Evolutionary conservation across 2,329 filamentous ascomycete species (phyloP).

Genomic region (Sporothrix euskadiensis): DNA sequence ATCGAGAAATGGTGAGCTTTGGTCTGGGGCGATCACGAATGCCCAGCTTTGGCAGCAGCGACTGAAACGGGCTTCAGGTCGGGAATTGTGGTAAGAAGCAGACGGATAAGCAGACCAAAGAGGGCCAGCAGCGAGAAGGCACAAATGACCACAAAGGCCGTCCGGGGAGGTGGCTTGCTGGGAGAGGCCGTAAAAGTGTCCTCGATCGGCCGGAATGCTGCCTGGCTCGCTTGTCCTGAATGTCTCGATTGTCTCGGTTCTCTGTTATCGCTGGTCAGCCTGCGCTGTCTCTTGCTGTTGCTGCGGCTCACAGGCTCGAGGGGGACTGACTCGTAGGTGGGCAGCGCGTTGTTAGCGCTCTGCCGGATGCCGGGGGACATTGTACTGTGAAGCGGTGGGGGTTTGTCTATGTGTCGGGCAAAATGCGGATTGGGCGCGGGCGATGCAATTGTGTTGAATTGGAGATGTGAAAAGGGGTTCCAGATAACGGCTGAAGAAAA

Average conservation of each 20-base stretch:
- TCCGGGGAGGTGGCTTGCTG: constrained; percentile 3
- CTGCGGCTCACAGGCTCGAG: background rate
- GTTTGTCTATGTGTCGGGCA: background rate
- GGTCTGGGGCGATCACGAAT: background rate
- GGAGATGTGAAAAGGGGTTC: background rate
- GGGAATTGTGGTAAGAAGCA: constrained; percentile 2
- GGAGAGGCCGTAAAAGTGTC: background rate
- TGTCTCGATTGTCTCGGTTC: constrained; percentile 5
- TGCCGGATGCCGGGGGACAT: constrained; percentile 6
- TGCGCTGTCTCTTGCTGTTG: background rate
- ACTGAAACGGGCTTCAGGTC: background rate
- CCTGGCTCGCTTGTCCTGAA: background rate
- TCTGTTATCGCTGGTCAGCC: background rate
- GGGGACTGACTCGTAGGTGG: background rate
- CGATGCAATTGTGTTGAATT: background rate
- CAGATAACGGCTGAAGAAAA: background rate
- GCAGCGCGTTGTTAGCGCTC: background rate
- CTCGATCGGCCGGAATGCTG: background rate
- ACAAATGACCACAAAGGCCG: background rate
- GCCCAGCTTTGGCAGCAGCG: background rate
- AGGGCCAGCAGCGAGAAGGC: background rate
- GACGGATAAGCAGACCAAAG: background rate
- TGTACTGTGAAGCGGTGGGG: background rate
- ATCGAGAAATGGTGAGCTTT: background rate
- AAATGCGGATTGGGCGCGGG: background rate